Base-by-base conservation (phyloP, 2,329 filamentous ascomycete species). In the Pyricularia grisea region DNA sequence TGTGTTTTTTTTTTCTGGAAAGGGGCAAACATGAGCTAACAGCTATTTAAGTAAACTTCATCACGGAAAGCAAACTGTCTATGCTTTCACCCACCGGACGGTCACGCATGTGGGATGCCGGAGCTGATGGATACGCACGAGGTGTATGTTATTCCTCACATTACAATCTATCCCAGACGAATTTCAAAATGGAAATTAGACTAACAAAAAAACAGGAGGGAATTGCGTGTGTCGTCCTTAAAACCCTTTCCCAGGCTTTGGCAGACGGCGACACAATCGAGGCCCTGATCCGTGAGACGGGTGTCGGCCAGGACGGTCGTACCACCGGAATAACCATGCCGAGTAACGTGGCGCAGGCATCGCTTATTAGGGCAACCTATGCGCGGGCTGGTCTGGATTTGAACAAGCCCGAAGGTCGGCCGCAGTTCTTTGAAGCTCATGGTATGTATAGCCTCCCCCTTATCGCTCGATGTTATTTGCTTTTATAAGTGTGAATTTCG, bases 281-380 rank as follows among this genome's bases (percentile, higher is more conserved):
- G 58, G 82, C 83, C 17, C 77, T 87, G 61, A 84, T 88, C 68
- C 78, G 78, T 31, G 82, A 79, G 14, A 84, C 81, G 4, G 83
- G 81, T 2, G 77, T 82, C 65, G 87, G 87, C 73, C 82, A 85
- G 71, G 87, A 90, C 72, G 88, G 87, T 17, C 82, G 77, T 68
- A 85, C 81, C 0, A 82, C 82, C 3, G 85, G 85, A 2, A 83
- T 90, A 66, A 87, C 87, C 0, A 82, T 85, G 75, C 88, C 88
- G 0, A 87, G 78, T 67, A 79, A 77, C 0, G 76, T 78, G 1
- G 83, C 84, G 0, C 86, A 88, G 75, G 79, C 42, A 50, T 50
- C 42, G 17, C 71, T 83, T 1, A 83, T 83, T 65, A 72, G 74
- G 64, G 71, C 72, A 2, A 80, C 79, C 0, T 85, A 85, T 71